Evolutionary conservation across 495 filamentous ascomycete genomes (phyloP).

Genomic region (Cercophora sp.): DNA sequence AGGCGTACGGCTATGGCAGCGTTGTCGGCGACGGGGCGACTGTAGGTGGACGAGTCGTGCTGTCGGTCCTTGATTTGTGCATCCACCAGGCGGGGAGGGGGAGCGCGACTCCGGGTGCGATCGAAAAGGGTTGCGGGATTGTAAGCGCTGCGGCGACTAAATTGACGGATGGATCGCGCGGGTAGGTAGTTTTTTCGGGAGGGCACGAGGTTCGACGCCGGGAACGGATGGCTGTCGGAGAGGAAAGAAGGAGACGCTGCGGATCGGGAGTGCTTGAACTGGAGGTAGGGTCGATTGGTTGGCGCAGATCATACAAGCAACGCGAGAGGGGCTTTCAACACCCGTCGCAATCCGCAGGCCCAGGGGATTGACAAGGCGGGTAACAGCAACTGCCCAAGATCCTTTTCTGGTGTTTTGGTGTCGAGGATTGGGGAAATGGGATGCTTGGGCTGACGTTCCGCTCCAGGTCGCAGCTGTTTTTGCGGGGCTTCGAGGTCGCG

Average conservation of each 20-base stretch:
- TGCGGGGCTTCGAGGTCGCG: constrained; percentile 17
- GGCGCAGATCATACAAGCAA: not conserved
- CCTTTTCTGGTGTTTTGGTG: constrained; percentile 16
- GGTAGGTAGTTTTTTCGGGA: constrained; percentile 2
- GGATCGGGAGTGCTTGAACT: not conserved
- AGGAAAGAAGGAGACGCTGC: not conserved
- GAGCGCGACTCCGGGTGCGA: no score
- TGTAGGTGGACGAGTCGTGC: no score
- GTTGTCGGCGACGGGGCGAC: no score
- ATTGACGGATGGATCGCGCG: no score
- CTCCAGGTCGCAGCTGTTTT: constrained; percentile 18
- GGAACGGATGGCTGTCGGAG: constrained; percentile 4
- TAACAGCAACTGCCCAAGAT: no score
- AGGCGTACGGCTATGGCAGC: not conserved
- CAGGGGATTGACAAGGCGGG: no score
- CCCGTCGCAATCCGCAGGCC: constrained; percentile 2
- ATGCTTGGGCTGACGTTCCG: constrained; percentile 18
- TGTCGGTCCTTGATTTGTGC: no score
- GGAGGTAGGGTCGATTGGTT: constrained; percentile 2
- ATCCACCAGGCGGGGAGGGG: no score
- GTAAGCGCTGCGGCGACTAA: no score
- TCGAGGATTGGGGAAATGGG: constrained; percentile 14
- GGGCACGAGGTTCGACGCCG: constrained; percentile 2
- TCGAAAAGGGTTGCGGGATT: no score
- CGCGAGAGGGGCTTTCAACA: constrained; percentile 4